Evolutionary conservation across 2,329 filamentous ascomycete species (phyloP), one percentile per base, ranked within the genome.

Genomic region (Pyrenochaeta sp.): DNA sequence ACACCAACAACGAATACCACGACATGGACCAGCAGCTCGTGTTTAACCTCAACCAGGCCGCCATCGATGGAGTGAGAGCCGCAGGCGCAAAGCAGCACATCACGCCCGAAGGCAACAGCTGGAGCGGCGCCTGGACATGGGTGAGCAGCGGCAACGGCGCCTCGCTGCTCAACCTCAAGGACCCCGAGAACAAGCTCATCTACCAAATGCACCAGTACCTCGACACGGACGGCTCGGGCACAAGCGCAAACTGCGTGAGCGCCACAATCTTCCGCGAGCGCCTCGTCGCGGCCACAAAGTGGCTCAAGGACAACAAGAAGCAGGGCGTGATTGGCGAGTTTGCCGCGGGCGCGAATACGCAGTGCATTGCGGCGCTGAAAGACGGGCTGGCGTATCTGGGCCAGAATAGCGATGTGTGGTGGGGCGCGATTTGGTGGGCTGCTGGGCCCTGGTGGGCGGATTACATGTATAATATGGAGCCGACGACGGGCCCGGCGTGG

Each of bases 141-240:
- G 69, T 76, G 10, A 74, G 63, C 3, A 68, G 67, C 10, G 76
- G 76, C 28, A 80, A 79, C 56, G 71, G 44, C 23, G 71, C 72
- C 4, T 68, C 71, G 30, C 72, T 80, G 44, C 72, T 75, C 41
- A 66, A 53, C 14, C 72, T 84, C 28, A 79, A 75, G 7, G 81
- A 84, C 49, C 73, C 80, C 0, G 46, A 71, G 31, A 68, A 82
- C 67, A 81, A 80, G 58, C 73, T 83, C 43, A 67, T 84, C 60
- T 83, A 81, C 66, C 79, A 84, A 58, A 83, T 84, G 81, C 81
- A 84, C 61, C 81, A 84, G 68, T 84, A 84, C 57, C 80, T 84
- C 24, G 81, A 84, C 67, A 70, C 67, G 0, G 81, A 83, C 47
- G 76, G 78, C 39, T 79, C 75, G 2, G 81, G 81, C 7, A 82